Evolutionary conservation across 2,329 filamentous ascomycete genomes (phyloP).

Genomic region (Hawksworthiomyces lignivorus): DNA sequence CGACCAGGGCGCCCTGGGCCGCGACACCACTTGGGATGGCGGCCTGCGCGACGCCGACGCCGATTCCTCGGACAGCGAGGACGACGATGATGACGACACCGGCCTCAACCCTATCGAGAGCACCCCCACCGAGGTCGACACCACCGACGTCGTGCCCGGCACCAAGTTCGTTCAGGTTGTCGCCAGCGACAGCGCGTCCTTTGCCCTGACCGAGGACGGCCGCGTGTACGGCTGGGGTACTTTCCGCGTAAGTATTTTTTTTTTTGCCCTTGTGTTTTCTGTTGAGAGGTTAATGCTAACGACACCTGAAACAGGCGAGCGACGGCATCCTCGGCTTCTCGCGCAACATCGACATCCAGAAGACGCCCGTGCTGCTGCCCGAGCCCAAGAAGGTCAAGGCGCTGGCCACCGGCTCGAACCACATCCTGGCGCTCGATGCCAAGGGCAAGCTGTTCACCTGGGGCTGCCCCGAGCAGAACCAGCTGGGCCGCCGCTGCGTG

Average conservation of each 20-base stretch:
- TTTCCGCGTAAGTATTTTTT: constrained; percentile 46
- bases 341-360: constrained; percentile 29
- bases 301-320: no score
- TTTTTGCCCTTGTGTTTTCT: no score
- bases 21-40: constrained; percentile 59
- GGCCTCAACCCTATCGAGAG: constrained; percentile 57
- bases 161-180: constrained; percentile 50
- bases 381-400: constrained; percentile 58
- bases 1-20: constrained; percentile 72
- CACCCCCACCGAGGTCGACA: constrained; percentile 51
- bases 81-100: constrained; percentile 23
- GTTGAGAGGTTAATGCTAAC: no score
- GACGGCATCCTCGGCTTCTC: constrained; percentile 41
- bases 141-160: constrained; percentile 25
- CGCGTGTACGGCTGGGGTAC: constrained; percentile 78
- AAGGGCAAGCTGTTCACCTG: constrained; percentile 61
- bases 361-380: constrained; percentile 46
- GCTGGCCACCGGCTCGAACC: constrained; percentile 61
- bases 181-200: constrained; percentile 67
- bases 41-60: constrained; percentile 47
- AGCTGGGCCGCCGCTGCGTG: constrained; percentile 52
- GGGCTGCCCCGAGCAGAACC: constrained; percentile 64
- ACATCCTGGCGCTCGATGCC: constrained; percentile 59
- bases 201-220: constrained; percentile 67
- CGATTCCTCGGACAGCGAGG: constrained; percentile 33